phyloP scores from a whole-genome alignment of 331 rosid species.

The Stylosanthes scabra region DNA sequence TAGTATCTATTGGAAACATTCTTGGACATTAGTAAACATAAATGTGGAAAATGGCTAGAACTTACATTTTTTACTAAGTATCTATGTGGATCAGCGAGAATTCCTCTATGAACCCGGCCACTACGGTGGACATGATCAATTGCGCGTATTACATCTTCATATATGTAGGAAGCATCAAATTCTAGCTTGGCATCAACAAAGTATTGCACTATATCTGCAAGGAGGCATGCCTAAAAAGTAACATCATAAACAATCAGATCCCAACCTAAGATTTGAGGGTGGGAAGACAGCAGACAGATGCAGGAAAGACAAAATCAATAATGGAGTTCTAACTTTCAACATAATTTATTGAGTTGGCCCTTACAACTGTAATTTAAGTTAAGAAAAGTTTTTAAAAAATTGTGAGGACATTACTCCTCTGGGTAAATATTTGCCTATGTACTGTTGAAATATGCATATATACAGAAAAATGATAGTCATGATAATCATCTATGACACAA shows the following conservation, averaged over 20 bases:
- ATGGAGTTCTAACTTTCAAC: slow-evolving; percentile 26
- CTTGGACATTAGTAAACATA: slow-evolving; percentile 2
- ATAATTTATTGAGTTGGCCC: slow-evolving; percentile 20
- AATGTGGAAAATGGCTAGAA: slow-evolving; percentile 26
- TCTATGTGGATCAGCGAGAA: slow-evolving; percentile 74
- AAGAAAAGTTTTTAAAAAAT: slow-evolving; percentile 7
- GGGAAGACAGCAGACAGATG: slow-evolving; percentile 23
- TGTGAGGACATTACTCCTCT: slow-evolving; percentile 8
- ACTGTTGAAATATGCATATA: slow-evolving; percentile 19
- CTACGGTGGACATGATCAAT: slow-evolving; percentile 88
- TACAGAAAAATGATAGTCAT: background rate
- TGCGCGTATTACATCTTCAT: slow-evolving; percentile 90
- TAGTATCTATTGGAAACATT: slow-evolving; percentile 31
- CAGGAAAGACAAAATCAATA: slow-evolving; percentile 27
- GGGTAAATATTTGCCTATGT: slow-evolving; percentile 14
- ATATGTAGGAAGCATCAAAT: slow-evolving; percentile 90
- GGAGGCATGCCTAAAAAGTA: slow-evolving; percentile 90
- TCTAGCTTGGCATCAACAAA: slow-evolving; percentile 92
- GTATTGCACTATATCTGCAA: slow-evolving; percentile 94
- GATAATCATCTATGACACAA: slow-evolving; percentile 24
- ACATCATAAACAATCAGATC: slow-evolving; percentile 41
- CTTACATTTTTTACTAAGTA: slow-evolving; percentile 89
- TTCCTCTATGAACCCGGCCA: slow-evolving; percentile 85
- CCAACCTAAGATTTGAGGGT: slow-evolving; percentile 15
- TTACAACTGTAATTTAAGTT: slow-evolving; percentile 10